Percentiles rank a stretch among this genome's conserved stretches.
Evolutionary conservation across 2,329 filamentous ascomycete species (phyloP).

Genomic region (Daldinia sp.): DNA sequence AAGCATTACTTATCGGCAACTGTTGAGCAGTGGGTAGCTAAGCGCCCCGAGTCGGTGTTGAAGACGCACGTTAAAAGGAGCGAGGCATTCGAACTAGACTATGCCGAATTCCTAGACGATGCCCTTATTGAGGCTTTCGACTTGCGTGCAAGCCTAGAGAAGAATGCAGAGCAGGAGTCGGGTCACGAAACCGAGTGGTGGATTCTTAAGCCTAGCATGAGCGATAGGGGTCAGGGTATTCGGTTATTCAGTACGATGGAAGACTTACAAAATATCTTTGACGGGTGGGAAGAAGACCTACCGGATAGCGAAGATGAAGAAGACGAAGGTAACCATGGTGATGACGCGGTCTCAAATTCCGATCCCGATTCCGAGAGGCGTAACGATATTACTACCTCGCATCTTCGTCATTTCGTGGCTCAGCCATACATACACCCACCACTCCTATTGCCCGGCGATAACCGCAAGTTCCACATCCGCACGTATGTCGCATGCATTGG

Average conservation of each 20-base stretch:
- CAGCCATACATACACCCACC: constrained; percentile 95
- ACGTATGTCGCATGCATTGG: constrained; percentile 88
- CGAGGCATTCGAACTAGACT: constrained; percentile 93
- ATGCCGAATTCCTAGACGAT: constrained; percentile 95
- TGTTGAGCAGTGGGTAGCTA: constrained; percentile 83
- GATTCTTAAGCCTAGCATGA: constrained; percentile 99
- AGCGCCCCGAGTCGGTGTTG: constrained; percentile 77
- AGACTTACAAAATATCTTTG: constrained; percentile 86
- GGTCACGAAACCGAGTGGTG: constrained; percentile 73
- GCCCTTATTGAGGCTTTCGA: constrained; percentile 91
- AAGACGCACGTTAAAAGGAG: constrained; percentile 75
- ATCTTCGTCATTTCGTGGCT: constrained; percentile 93
- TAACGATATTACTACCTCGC: constrained; percentile 77
- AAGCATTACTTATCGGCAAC: constrained; percentile 94
- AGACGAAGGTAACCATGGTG: constrained; percentile 38
- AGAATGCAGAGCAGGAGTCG: constrained; percentile 59
- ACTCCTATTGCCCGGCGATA: constrained; percentile 71
- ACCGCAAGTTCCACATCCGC: constrained; percentile 92
- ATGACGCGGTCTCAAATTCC: constrained; percentile 36
- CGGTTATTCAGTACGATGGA: constrained; percentile 85
- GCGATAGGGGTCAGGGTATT: constrained; percentile 93
- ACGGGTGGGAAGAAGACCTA: constrained; percentile 81
- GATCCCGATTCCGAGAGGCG: constrained; percentile 40
- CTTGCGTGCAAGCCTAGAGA: constrained; percentile 77
- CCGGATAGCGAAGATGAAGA: constrained; percentile 74